Evolutionary conservation across 257 asterid genomes (phyloP), one percentile per base, ranked within the genome.

Genomic region (Henckelia pumila): DNA sequence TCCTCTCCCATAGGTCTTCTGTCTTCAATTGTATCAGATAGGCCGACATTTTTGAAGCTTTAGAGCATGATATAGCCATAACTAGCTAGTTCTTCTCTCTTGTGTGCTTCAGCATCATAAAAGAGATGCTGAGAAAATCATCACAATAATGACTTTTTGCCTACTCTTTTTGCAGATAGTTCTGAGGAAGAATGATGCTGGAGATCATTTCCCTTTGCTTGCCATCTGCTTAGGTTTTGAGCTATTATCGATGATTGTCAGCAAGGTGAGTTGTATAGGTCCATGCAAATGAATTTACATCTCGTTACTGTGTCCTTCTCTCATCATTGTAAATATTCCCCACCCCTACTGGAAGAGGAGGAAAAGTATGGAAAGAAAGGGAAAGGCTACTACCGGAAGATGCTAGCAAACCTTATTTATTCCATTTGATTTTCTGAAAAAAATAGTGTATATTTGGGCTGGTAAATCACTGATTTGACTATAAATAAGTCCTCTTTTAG

Each of bases 151-250:
- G 64, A 74, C 74, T 56, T 67, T 9, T 52, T 75, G 59, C 17
- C 29, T 76, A 44, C n/a, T 1, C 59, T 73, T 70, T 69, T 40
- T 75, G 78, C 96, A 91, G 97, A 85, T 78, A 65, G 85, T 80
- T 76, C 75, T 88, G 64, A 79, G 78, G 83, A 93, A 83, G 88
- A 93, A 93, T 70, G 97, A 90, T 59, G 93, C 84, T 25, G 96
- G 95, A 56, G 95, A 88, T 67, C 86, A 76, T 85, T 90, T 90
- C 78, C 99, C 99, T 61, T 71, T 93, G 84, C 83, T 85, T 73
- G 95, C 99, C 66, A 88, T 88, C 79, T 93, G 99, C 87, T 80
- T 93, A 70, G 99, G 99, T 57, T 90, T 90, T 86, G 99, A 93
- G 78, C 91, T 86, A 66, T 64, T 90, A 69, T 81, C 89, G 49